These are phyloP conservation scores for Paramarasmius palmivorus DNA, from an alignment of 1,284 basidiomycete species.

Conservation along the genomic window DNA sequence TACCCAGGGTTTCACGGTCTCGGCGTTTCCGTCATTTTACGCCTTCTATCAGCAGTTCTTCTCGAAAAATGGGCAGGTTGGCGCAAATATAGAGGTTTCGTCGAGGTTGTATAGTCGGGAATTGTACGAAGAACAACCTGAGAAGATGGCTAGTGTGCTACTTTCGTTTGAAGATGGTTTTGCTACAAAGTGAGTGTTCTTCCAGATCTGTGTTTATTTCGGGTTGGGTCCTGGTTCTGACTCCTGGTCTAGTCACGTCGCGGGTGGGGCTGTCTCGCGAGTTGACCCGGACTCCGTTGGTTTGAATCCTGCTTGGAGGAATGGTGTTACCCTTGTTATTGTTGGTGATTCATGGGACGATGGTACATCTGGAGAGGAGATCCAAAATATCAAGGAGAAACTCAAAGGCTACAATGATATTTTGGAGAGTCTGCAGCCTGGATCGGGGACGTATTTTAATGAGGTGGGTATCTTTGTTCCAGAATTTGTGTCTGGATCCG, in stretches of 20 bases:
- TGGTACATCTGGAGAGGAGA: constrained; percentile 23
- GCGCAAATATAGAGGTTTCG: constrained; percentile 27
- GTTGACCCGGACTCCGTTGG: constrained; percentile 36
- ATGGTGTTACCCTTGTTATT: constrained; percentile 31
- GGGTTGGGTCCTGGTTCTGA: too few relatives aligned
- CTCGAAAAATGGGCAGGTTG: constrained; percentile 21
- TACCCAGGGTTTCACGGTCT: constrained; percentile 18
- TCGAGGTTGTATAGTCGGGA: constrained; percentile 39
- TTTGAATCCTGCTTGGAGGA: constrained; percentile 44
- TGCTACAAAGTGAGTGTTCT: too few relatives aligned
- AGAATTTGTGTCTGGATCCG: not conserved
- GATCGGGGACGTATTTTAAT: constrained; percentile 40
- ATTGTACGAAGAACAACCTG: constrained; percentile 26
- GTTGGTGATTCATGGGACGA: constrained; percentile 32
- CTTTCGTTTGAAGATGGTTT: constrained; percentile 13
- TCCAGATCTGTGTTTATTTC: too few relatives aligned
- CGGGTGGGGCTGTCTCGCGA: constrained; percentile 38
- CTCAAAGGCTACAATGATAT: constrained; percentile 24
- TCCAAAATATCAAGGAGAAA: constrained; percentile 19
- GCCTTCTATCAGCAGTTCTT: constrained; percentile 19
- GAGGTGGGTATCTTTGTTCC: constrained; percentile 40
- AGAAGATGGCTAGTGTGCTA: constrained; percentile 17
- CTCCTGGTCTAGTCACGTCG: constrained; percentile 29
- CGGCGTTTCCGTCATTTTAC: constrained; percentile 8
- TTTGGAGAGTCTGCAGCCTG: constrained; percentile 27